These are phyloP conservation scores for Pyricularia sp. DNA, from an alignment of 2,329 filamentous ascomycete species.

Conservation along the genomic window DNA sequence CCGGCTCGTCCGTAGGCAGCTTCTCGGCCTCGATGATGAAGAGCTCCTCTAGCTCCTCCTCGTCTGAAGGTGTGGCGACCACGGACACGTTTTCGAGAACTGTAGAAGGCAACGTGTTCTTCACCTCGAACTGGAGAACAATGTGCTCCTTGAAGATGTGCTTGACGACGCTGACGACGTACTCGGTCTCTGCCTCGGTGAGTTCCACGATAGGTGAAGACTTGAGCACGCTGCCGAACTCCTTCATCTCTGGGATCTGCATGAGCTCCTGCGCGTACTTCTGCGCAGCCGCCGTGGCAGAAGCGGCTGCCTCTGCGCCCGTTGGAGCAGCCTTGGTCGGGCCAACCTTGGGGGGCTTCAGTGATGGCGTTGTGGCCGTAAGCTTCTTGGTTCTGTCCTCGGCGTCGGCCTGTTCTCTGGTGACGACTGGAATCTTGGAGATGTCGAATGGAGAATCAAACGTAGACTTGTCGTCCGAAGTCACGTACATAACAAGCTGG, in stretches of 20 bases:
- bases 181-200: slow-evolving; percentile 95
- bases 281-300: slow-evolving; percentile 71
- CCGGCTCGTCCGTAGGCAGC: slow-evolving; percentile 75
- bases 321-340: slow-evolving; percentile 61
- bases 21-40: slow-evolving; percentile 88
- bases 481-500: slow-evolving; percentile 95
- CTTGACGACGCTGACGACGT: slow-evolving; percentile 88
- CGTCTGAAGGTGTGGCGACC: slow-evolving; percentile 67
- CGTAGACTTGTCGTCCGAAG: slow-evolving; percentile 76
- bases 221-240: slow-evolving; percentile 86
- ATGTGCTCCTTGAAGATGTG: slow-evolving; percentile 97
- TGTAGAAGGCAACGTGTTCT: slow-evolving; percentile 90
- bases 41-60: slow-evolving; percentile 79
- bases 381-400: slow-evolving; percentile 97
- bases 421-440: slow-evolving; percentile 82
- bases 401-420: slow-evolving; percentile 88
- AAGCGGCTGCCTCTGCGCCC: slow-evolving; percentile 65
- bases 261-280: slow-evolving; percentile 83
- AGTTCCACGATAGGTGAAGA: slow-evolving; percentile 80
- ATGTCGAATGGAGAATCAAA: slow-evolving; percentile 87
- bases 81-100: slow-evolving; percentile 85
- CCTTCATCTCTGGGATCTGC: slow-evolving; percentile 82
- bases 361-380: slow-evolving; percentile 79
- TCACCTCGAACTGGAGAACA: slow-evolving; percentile 93
- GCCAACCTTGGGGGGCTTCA: slow-evolving; percentile 83